Evolutionary conservation across 805 yeast species (phyloP).

Genomic region (Zygosaccharomyces bisporus): DNA sequence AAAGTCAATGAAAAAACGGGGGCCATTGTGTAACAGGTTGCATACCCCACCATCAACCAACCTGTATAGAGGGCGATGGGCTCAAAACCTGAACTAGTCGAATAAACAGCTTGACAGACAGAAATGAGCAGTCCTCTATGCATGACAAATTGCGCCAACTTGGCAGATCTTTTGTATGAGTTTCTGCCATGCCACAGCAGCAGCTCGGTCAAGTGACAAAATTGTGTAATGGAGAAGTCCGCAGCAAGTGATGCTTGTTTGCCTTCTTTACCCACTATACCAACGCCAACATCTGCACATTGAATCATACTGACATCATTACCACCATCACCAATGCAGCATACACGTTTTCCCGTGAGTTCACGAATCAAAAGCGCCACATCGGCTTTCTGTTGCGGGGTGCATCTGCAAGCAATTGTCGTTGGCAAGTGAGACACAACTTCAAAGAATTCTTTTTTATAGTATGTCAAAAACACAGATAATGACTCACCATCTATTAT

Average conservation of each 20-base stretch:
- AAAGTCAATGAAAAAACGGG: constrained; percentile 93
- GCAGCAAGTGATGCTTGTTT: constrained; percentile 96
- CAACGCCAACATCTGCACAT: constrained; percentile 98
- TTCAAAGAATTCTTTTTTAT: constrained; percentile 68
- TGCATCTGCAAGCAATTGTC: constrained; percentile 97
- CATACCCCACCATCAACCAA: constrained; percentile 97
- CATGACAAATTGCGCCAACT: constrained; percentile 90
- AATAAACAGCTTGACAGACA: constrained; percentile 91
- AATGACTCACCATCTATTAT: constrained; percentile 93
- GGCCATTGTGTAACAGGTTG: constrained; percentile 95
- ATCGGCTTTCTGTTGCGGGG: constrained; percentile 98
- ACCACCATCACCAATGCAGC: constrained; percentile 99
- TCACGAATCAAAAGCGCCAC: constrained; percentile 77
- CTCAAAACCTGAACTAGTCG: constrained; percentile 80
- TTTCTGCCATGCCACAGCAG: constrained; percentile 98
- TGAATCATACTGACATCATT: constrained; percentile 99
- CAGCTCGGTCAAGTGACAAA: constrained; percentile 80
- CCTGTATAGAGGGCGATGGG: constrained; percentile 95
- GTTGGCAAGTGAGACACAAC: constrained; percentile 79
- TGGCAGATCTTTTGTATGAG: constrained; percentile 92
- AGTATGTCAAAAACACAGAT: constrained; percentile 59
- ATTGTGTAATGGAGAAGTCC: constrained; percentile 90
- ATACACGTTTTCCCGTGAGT: constrained; percentile 81
- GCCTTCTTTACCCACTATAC: constrained; percentile 98
- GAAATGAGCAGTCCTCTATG: constrained; percentile 94